Evolutionary conservation across 2,329 filamentous ascomycete species (phyloP), one percentile per base, ranked within the genome.

Genomic region (Beauveria sp.): DNA sequence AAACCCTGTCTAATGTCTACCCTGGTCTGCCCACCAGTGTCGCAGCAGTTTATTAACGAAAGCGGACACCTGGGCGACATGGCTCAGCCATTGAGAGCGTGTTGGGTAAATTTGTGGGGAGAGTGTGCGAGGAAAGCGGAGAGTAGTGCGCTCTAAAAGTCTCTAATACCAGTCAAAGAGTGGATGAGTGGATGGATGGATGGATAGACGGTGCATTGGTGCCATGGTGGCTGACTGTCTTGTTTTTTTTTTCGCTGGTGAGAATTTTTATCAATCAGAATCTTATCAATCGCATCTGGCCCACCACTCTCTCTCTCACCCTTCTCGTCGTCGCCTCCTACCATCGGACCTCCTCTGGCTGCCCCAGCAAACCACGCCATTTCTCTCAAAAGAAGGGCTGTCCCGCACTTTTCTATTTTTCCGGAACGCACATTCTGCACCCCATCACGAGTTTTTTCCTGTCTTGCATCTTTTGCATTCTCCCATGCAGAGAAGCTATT

Each of bases 261-360:
- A 60, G 50, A 60, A 55, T 54, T 47, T 60, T 60, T 60, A 60
- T 60, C 58, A 60, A 60, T 60, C 58, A 60, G 58, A 40, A 61
- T 56, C 73, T 76, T 75, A 76, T 76, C 74, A 76, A 76, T 76
- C 74, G 70, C 72, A 78, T 78, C 76, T 78, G 67, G 64, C 66
- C 70, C 71, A 71, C 57, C 50, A 20, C 24, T 16, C n/a, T 9
- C 34, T 40, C 24, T 30, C 55, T 37, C 48, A 16, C 41, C 47
- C 34, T 43, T 59, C 26, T 50, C 40, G 55, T 58, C 40, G 14
- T 37, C 48, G 48, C 46, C 61, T 56, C 61, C 60, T 61, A 53
- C 59, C 47, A 61, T 61, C 59, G 59, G 60, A 62, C 20, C 58
- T 62, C 34, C 53, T 57, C 24, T 58, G 41, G 44, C 56, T 46